phyloP scores from a whole-genome alignment of 202 grass and related monocot species.

The Panicum hallii region DNA sequence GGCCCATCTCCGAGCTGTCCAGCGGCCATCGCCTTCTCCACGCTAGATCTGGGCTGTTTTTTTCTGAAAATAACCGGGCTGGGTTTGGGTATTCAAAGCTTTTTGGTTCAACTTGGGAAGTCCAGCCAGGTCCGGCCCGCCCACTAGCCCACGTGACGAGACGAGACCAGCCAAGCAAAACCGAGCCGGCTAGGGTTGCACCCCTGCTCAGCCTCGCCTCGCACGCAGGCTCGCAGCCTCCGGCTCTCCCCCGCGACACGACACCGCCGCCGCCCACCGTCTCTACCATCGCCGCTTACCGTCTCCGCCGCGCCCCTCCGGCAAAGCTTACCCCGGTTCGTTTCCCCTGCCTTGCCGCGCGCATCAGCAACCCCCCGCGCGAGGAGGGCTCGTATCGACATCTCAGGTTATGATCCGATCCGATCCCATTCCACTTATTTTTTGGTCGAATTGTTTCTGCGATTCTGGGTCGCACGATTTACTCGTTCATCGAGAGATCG shows the following conservation, averaged over 20 bases:
- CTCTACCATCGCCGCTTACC: not conserved
- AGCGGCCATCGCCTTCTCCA: not conserved
- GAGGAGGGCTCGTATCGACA: not conserved
- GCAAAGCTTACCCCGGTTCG: constrained; percentile 1
- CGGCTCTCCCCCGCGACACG: not conserved
- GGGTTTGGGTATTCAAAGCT: not conserved
- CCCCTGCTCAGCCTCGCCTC: constrained; percentile 5
- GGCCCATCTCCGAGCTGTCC: not conserved
- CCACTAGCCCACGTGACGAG: not conserved
- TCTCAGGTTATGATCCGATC: constrained; percentile 21
- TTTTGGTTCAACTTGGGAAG: not conserved
- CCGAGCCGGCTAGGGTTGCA: not conserved
- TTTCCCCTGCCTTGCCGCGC: not conserved
- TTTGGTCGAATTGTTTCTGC: not conserved
- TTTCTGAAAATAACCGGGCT: not conserved
- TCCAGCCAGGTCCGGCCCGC: not conserved
- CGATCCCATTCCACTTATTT: not conserved
- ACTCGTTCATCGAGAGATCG: not conserved
- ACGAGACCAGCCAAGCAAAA: not conserved
- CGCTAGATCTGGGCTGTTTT: not conserved
- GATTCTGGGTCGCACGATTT: not conserved
- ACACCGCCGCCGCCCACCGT: not conserved
- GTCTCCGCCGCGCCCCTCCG: not conserved
- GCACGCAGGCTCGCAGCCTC: constrained; percentile 21
- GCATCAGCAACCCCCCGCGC: not conserved